Conservation (phyloP, 345 rosid genomes). For the Salix purpurea region DNA sequence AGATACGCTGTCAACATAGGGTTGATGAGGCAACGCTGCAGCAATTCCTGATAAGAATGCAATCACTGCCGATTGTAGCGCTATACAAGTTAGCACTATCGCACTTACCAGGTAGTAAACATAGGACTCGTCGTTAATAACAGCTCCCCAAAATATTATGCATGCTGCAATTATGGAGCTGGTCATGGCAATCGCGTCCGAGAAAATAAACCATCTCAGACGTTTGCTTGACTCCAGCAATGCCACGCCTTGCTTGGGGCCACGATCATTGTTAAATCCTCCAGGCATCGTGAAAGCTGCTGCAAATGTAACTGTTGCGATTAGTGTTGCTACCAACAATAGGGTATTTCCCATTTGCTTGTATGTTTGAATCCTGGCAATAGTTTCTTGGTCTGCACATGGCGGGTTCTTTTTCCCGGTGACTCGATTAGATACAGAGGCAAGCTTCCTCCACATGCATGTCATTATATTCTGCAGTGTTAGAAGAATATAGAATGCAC, state of each 20-base stretch:
- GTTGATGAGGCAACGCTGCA: not conserved
- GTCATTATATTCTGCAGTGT: not conserved
- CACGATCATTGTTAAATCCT: not conserved
- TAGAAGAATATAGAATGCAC: no score
- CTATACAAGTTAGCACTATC: not conserved
- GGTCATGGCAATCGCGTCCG: constrained; percentile 2
- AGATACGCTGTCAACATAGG: not conserved
- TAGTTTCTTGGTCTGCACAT: not conserved
- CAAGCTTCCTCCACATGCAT: not conserved
- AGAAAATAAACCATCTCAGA: not conserved
- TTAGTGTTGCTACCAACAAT: not conserved
- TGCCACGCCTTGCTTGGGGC: not conserved
- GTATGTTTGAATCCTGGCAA: not conserved
- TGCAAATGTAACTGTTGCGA: constrained; percentile 1
- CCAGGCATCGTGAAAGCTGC: not conserved
- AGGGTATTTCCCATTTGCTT: not conserved
- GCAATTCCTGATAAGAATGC: not conserved
- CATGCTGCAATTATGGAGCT: constrained; percentile 2
- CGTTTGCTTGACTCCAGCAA: not conserved
- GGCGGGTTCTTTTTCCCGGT: not conserved
- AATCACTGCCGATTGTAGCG: not conserved
- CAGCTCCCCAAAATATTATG: not conserved
- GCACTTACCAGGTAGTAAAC: constrained; percentile 1
- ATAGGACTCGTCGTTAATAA: not conserved
- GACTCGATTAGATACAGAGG: not conserved